Percentiles rank a stretch among this genome's conserved stretches.
Conservation (phyloP, 139 green algal species). For the Chlorella sorokiniana region DNA sequence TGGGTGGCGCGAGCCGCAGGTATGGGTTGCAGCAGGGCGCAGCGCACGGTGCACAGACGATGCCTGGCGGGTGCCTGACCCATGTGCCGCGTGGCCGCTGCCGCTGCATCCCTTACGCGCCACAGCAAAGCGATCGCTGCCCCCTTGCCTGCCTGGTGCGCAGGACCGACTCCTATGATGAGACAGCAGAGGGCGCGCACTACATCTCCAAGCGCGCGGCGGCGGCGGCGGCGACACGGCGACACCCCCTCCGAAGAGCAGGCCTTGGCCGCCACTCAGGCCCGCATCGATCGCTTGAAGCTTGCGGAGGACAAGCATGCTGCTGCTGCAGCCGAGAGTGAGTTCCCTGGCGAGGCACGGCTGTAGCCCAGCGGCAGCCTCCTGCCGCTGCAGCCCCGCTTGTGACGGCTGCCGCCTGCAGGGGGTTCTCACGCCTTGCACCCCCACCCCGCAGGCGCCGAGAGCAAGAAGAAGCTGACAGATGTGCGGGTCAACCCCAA, state of each 20-base stretch:
- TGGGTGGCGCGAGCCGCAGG: not conserved
- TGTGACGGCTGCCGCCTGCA: too few relatives aligned
- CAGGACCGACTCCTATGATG: constrained; percentile 18
- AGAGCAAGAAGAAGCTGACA: constrained; percentile 71
- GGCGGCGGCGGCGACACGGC: not conserved
- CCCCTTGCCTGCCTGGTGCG: not conserved
- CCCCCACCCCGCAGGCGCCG: not conserved
- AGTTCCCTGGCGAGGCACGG: too few relatives aligned
- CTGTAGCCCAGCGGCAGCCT: too few relatives aligned
- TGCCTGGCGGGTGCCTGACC: too few relatives aligned
- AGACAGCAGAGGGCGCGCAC: constrained; percentile 14
- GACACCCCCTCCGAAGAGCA: constrained; percentile 30
- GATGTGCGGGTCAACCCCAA: constrained; percentile 79
- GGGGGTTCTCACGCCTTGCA: not conserved
- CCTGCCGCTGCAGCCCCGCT: too few relatives aligned
- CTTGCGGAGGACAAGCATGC: constrained; percentile 31
- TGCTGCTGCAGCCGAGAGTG: constrained; percentile 12
- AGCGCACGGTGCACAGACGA: too few relatives aligned
- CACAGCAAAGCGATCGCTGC: not conserved
- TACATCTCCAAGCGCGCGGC: constrained; percentile 39
- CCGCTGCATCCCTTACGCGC: not conserved
- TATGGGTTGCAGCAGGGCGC: not conserved
- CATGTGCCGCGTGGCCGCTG: not conserved
- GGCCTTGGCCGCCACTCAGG: constrained; percentile 70
- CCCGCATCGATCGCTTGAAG: constrained; percentile 73